Conservation (phyloP, 2,329 filamentous ascomycete species). For the Stachybotrys elegans region DNA sequence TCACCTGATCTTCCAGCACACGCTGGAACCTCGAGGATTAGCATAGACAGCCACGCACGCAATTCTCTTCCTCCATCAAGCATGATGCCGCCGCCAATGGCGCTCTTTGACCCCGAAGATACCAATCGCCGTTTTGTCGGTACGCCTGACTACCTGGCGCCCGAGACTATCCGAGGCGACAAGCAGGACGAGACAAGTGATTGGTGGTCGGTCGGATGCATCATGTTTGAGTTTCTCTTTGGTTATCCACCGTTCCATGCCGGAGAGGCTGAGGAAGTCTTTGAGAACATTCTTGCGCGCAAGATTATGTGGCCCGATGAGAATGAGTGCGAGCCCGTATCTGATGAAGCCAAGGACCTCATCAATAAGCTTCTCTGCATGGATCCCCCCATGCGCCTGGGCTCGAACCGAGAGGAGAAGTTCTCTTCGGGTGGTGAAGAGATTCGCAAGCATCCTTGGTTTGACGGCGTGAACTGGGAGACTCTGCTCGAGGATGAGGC, state of each 20-base stretch:
- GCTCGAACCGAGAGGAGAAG: constrained; percentile 79
- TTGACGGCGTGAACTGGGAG: constrained; percentile 82
- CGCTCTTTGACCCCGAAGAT: constrained; percentile 91
- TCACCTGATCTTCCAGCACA: constrained; percentile 70
- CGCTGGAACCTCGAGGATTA: constrained; percentile 19
- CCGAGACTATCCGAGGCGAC: constrained; percentile 91
- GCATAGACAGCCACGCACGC: constrained; percentile 27
- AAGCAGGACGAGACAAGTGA: constrained; percentile 97
- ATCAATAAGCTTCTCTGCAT: constrained; percentile 89
- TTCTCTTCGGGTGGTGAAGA: constrained; percentile 82
- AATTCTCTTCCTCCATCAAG: constrained; percentile 42
- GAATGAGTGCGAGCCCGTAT: constrained; percentile 66
- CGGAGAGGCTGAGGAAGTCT: constrained; percentile 83
- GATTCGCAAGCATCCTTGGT: constrained; percentile 87
- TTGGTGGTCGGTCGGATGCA: constrained; percentile 99
- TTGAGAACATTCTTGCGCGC: constrained; percentile 89
- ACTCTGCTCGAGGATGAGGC: constrained; percentile 90
- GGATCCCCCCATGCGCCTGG: constrained; percentile 75
- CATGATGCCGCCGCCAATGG: constrained; percentile 88
- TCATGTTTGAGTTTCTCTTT: constrained; percentile 93
- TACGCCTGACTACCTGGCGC: constrained; percentile 93
- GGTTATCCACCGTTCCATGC: constrained; percentile 94
- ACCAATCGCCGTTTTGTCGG: constrained; percentile 91
- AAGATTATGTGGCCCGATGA: constrained; percentile 91
- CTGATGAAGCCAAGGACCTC: constrained; percentile 84